Base-by-base conservation (phyloP, 768 basidiomycete genomes). In the Psilocybe sp. region DNA sequence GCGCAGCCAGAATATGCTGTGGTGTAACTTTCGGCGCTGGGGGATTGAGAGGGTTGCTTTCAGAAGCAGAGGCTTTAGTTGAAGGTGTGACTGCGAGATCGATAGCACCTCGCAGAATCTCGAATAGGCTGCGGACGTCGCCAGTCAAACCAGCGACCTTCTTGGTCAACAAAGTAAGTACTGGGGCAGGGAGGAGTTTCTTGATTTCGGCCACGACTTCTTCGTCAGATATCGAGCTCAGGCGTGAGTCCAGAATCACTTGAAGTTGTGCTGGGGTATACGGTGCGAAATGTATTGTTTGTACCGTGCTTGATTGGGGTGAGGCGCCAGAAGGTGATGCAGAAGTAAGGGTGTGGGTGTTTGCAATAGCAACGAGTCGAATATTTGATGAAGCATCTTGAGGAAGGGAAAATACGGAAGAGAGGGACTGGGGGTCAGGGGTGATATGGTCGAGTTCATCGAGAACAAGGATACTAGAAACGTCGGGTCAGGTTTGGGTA, bases 361-460 rank as follows among this genome's bases (percentile, higher is more conserved):
- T 95, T 36, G 92, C 90, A 61, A 95, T 92, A 34, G 87, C 90
- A 57, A 94, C 84, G 36, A 92, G 64, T 42, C 89, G 82, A 49
- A 93, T 64, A 34, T 68, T 69, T 9, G 77, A 65, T 1, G 78
- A 63, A 44, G 80, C 69, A 4, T 75, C 65, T 44, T 79, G 75
- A 9, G 85, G 78, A n/a, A 92, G 72, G 4, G 81, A 74, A 65
- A 93, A 90, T 40, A 95, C 67, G 10, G 82, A 68, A 2, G 77
- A 63, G 40, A 92, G 72, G 8, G 79, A 68, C 56, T 82, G 80
- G 1, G 78, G 56, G 9, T 80, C 82, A 3, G 82, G 74, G 13
- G 82, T 79, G 54, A 91, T 81, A 62, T 92, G 89, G 62, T 95
- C 92, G 35, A 94, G 78, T 63, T 95, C 92, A 62, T 95, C 92